These are phyloP conservation scores for Alternaria brassicae DNA, from an alignment of 2,329 filamentous ascomycete species.

Conservation along the genomic window DNA sequence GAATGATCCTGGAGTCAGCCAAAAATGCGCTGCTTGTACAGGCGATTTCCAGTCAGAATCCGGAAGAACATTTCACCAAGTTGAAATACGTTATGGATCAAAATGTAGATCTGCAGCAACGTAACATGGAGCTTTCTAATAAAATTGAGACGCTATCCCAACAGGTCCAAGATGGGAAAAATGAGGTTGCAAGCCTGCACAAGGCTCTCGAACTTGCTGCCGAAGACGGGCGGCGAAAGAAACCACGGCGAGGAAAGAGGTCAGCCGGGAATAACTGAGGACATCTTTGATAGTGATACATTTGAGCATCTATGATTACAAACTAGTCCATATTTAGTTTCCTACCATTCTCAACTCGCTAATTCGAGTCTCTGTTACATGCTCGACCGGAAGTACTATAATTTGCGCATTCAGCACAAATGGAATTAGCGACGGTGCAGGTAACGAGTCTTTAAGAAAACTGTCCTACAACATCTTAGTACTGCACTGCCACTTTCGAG, in stretches of 20 bases:
- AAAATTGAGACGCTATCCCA: slow-evolving; percentile 3
- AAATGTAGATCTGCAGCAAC: slow-evolving; percentile 15
- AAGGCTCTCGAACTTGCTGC: slow-evolving; percentile 14
- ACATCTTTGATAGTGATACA: background rate
- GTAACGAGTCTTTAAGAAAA: slow-evolving; percentile 8
- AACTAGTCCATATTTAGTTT: background rate
- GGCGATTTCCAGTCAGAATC: slow-evolving; percentile 4
- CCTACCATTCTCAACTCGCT: slow-evolving; percentile 6
- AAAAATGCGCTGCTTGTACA: slow-evolving; percentile 16
- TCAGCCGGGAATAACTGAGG: slow-evolving; percentile 1
- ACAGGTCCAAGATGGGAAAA: slow-evolving; percentile 5
- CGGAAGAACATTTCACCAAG: background rate
- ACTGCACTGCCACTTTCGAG: background rate
- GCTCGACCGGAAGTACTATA: slow-evolving; percentile 10
- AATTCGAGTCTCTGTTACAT: slow-evolving; percentile 3
- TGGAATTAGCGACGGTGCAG: slow-evolving; percentile 9
- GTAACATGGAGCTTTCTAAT: background rate
- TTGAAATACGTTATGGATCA: slow-evolving; percentile 13
- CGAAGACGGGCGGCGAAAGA: slow-evolving; percentile 13
- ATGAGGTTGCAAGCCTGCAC: slow-evolving; percentile 10
- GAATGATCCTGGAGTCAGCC: slow-evolving; percentile 21
- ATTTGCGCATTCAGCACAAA: slow-evolving; percentile 18
- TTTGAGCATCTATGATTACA: background rate
- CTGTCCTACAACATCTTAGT: slow-evolving; percentile 10
- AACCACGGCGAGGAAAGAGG: slow-evolving; percentile 1